phyloP scores from a whole-genome alignment of 768 basidiomycete genomes.

The Amanita subjunquillea region DNA sequence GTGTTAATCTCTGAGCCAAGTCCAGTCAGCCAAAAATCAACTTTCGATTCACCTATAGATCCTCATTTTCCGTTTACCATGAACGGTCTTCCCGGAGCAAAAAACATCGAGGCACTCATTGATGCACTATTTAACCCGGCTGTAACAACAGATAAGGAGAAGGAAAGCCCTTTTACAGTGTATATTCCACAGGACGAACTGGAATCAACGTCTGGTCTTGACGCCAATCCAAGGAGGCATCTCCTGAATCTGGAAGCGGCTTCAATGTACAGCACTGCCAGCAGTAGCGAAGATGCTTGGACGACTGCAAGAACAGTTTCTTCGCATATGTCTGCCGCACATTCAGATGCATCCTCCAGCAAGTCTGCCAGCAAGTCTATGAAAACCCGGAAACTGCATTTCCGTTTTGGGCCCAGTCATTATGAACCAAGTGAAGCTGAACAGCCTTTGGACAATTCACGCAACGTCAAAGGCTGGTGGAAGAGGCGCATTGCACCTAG shows the following conservation, averaged over 20 bases:
- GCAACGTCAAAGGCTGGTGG: constrained; percentile 1
- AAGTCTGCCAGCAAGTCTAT: neutral
- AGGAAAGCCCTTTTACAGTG: constrained; percentile 33
- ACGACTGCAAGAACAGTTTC: constrained; percentile 4
- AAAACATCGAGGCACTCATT: constrained; percentile 63
- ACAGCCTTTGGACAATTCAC: neutral
- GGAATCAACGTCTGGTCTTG: neutral
- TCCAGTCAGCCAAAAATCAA: neutral
- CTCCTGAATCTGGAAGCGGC: neutral
- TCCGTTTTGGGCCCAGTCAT: neutral
- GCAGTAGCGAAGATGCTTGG: constrained; percentile 4
- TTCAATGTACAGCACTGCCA: constrained; percentile 4
- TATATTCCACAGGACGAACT: constrained; percentile 1
- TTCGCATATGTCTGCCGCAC: neutral
- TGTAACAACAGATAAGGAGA: constrained; percentile 27
- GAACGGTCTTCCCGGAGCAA: constrained; percentile 38
- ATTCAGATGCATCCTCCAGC: neutral
- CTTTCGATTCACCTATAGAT: neutral
- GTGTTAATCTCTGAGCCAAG: neutral
- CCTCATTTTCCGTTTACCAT: constrained; percentile 20
- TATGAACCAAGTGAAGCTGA: neutral
- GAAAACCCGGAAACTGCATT: neutral
- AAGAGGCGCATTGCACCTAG: neutral
- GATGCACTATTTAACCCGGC: constrained; percentile 75
- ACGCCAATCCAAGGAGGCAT: neutral